Base-by-base conservation (phyloP, 2,329 filamentous ascomycete species). In the Rasamsonia emersonii region DNA sequence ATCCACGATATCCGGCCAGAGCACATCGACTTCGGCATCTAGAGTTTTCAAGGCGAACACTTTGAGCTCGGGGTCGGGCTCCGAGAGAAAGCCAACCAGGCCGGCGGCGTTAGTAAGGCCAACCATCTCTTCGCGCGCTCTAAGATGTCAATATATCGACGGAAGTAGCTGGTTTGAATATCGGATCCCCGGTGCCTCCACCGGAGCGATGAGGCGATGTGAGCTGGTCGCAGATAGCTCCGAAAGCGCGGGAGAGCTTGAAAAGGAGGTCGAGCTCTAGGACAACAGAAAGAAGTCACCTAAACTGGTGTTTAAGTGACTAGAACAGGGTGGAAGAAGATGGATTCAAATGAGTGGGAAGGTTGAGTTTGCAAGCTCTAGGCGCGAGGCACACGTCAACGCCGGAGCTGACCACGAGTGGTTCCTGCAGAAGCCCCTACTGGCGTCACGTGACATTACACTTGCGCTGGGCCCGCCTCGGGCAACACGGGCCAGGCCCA, bases 1-100 rank as follows among this genome's bases (percentile, higher is more conserved):
- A 36, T 82, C 85, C 32, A 91, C 89, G 43, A 98, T 88, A 64
- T 98, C 91, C 40, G 88, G 93, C 91, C 91, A 98, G 47, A 98
- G 77, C 43, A 89, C 82, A 61, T 96, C 88, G 51, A 98, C 93
- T 56, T 96, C 84, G 50, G 91, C 83, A 64, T 98, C 94, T 53
- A 98, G 76, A 46, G 85, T 88, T 67, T 94, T 84, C 46, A 98
- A 73, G 45, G 91, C 91, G 59, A 95, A 98, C 49, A 89, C 78
- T 71, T 86, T 88, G 62, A 98, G 79, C 63, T 93, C 86, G 36
- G 83, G 76, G 64, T 96, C 91, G 50, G 93, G 86, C 58, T 98
- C 91, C 46, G 86, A 82, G 42, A 98, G 76, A 62, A 95, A 95
- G 67, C 86, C 89, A 57, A 98, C 77, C 38, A 98, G 79, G 61